A percentile compares a stretch with the other conserved stretches of the same genome.
phyloP scores from a whole-genome alignment of 2,329 filamentous ascomycete species.

The Tolypocladium ophioglossoides region DNA sequence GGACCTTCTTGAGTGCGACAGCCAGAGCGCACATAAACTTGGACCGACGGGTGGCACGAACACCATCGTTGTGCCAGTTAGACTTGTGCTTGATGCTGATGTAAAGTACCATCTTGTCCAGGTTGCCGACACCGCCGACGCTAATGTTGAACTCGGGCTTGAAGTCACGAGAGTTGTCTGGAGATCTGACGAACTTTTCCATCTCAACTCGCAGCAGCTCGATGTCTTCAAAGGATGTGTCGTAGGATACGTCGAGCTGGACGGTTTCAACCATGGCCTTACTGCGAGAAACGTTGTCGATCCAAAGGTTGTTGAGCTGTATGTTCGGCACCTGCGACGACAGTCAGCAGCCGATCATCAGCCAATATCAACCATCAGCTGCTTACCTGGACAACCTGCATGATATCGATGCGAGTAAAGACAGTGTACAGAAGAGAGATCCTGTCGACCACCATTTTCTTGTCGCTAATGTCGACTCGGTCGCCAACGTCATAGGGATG shows the following conservation, averaged over 20 bases:
- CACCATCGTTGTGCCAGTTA: slow-evolving; percentile 79
- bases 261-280: slow-evolving; percentile 86
- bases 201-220: slow-evolving; percentile 78
- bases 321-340: slow-evolving; percentile 72
- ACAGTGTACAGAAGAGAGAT: slow-evolving; percentile 91
- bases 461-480: slow-evolving; percentile 67
- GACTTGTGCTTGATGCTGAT: slow-evolving; percentile 86
- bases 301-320: slow-evolving; percentile 81
- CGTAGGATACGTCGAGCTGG: slow-evolving; percentile 70
- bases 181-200: slow-evolving; percentile 68
- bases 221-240: slow-evolving; percentile 82
- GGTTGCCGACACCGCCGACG: slow-evolving; percentile 66
- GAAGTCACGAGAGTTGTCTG: slow-evolving; percentile 88
- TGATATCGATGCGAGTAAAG: slow-evolving; percentile 73
- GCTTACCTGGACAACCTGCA: slow-evolving; percentile 56
- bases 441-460: slow-evolving; percentile 75
- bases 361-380: not conserved
- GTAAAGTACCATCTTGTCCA: slow-evolving; percentile 78
- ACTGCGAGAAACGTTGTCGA: slow-evolving; percentile 87
- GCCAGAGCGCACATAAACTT: slow-evolving; percentile 97
- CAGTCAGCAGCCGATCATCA: not conserved
- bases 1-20: slow-evolving; percentile 73
- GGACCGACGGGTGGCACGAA: slow-evolving; percentile 71
- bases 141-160: slow-evolving; percentile 72
- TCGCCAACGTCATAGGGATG: slow-evolving; percentile 96